phyloP scores from a whole-genome alignment of 345 rosid genomes.

The Aquilaria sinensis region DNA sequence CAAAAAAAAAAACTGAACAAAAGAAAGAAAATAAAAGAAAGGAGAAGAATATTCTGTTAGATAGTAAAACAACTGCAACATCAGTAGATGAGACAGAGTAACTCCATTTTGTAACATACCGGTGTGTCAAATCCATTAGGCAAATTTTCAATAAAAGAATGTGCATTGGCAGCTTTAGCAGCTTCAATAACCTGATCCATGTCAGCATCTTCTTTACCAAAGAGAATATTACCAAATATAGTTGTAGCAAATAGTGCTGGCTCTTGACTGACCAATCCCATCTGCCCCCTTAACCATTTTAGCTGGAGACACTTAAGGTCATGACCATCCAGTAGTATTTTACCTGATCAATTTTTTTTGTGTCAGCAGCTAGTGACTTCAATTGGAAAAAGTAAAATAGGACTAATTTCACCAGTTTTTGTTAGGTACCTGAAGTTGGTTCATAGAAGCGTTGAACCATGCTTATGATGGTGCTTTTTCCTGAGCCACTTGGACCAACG shows the following conservation, averaged over 20 bases:
- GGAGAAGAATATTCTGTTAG: neutral
- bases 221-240: conserved; percentile 54
- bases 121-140: conserved; percentile 72
- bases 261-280: conserved; percentile 92
- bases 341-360: conserved; percentile 29
- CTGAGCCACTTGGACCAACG: conserved; percentile 92
- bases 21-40: too few species aligned
- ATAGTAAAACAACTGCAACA: neutral
- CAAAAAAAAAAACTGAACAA: too few species aligned
- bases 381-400: neutral
- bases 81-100: too few species aligned
- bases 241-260: conserved; percentile 81
- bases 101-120: conserved; percentile 23
- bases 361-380: conserved; percentile 4
- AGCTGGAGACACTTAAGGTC: conserved; percentile 47
- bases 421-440: conserved; percentile 52
- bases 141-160: conserved; percentile 52
- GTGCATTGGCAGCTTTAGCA: conserved; percentile 78
- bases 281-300: conserved; percentile 79
- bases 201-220: conserved; percentile 57
- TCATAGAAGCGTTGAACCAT: conserved; percentile 87
- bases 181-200: conserved; percentile 50
- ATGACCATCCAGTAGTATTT: conserved; percentile 58
- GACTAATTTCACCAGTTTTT: neutral
- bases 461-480: conserved; percentile 80